These are phyloP conservation scores for Candida glaebosa DNA, from an alignment of 805 yeast genomes.

Conservation along the genomic window DNA sequence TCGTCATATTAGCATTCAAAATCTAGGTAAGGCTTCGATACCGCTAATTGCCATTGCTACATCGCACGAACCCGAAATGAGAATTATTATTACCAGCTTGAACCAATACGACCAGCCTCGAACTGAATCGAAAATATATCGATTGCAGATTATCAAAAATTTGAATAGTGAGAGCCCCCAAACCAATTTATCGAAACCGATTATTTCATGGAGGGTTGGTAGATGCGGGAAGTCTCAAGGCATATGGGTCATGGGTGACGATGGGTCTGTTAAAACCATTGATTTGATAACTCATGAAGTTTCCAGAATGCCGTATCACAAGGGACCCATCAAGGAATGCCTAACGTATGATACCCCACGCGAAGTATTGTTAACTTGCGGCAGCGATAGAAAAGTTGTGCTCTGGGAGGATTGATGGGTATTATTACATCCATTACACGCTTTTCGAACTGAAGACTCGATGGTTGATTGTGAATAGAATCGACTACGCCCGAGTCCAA, in stretches of 20 bases:
- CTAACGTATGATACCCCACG: conserved; percentile 20
- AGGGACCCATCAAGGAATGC: conserved; percentile 48
- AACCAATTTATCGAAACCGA: conserved; percentile 58
- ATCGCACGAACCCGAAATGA: conserved; percentile 73
- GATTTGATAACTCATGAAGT: conserved; percentile 42
- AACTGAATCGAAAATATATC: conserved; percentile 14
- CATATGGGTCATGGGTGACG: conserved; percentile 68
- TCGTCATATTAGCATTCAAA: conserved; percentile 32
- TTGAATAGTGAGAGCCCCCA: conserved; percentile 57
- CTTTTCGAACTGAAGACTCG: too few relatives aligned
- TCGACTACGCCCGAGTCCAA: too few relatives aligned
- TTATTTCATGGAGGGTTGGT: conserved; percentile 40
- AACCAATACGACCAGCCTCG: conserved; percentile 23
- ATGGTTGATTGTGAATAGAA: too few relatives aligned
- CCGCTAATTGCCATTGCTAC: conserved; percentile 61
- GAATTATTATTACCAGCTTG: conserved; percentile 55
- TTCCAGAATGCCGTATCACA: conserved; percentile 33
- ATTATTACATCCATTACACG: too few relatives aligned
- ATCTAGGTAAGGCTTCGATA: conserved; percentile 8
- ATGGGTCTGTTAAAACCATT: conserved; percentile 60
- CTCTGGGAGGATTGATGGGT: conserved; percentile 11
- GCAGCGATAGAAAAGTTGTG: conserved; percentile 32
- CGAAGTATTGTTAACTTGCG: conserved; percentile 47
- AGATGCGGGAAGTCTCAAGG: conserved; percentile 38
- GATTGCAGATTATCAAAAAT: conserved; percentile 27